Base-by-base conservation (phyloP, 495 filamentous ascomycete genomes). In the Staphylotrichum longicolle region DNA sequence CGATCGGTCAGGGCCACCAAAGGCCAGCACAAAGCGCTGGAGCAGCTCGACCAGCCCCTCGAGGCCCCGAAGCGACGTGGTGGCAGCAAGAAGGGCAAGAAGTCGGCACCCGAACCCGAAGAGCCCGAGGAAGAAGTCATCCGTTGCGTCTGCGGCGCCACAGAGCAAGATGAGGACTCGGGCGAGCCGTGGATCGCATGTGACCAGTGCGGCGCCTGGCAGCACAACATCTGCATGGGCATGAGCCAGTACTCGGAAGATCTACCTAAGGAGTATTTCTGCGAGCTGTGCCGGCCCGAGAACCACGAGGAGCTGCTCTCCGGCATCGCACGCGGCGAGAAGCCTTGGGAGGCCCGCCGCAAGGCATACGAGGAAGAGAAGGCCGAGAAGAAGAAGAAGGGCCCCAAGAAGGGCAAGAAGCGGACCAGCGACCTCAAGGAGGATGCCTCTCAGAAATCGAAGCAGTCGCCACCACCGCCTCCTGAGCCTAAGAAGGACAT, bases 191-290 rank as follows among this genome's bases (percentile, higher is more conserved):
- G 85, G 84, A 95, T 98, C 68, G 88, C 88, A 66, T 98, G 94
- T 75, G 94, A 98, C 68, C 82, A 79, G 40, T 98, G 94, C 69
- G 84, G 85, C 34, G 91, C 87, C 50, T 98, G 94, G 94, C 94
- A 98, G 73, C 94, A 98, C 71, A 96, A 95, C 68, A 85, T 92
- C 64, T 98, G 94, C 72, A 91, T 98, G 85, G 91, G 90, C 34
- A 80, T 96, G 62, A 85, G 85, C 60, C 87, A 91, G 63, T 86
- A 86, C 60, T 83, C 88, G 14, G 85, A 90, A 41, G 83, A 89
- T 62, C 76, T 91, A 62, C 89, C 89, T 37, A 80, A 82, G 66
- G 75, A 88, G 68, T 98, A 98, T 76, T 92, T 86, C 71, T 98
- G 94, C 71, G 94, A 98, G 72, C 77, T 86, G 71, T 98, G 94